Percentiles rank a stretch among this genome's conserved stretches.
phyloP scores from a whole-genome alignment of 1,284 basidiomycete genomes.

The Apiotrichum domesticum region DNA sequence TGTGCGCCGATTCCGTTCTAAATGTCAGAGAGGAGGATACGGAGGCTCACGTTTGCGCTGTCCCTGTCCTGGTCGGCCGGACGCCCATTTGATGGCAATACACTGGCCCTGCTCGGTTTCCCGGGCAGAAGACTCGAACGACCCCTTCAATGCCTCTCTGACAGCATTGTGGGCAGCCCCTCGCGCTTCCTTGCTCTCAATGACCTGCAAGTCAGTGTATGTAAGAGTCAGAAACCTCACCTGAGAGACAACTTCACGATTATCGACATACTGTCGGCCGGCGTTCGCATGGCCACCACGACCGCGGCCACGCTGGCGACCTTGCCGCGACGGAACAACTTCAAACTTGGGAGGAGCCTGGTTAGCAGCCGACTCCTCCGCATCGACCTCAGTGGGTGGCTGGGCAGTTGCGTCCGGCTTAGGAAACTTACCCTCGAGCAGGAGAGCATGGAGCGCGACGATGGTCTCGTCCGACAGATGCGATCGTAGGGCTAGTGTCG shows the following conservation, averaged over 20 bases:
- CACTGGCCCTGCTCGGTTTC: constrained; percentile 27
- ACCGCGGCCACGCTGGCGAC: not conserved
- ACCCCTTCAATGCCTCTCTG: constrained; percentile 72
- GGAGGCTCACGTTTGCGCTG: constrained; percentile 13
- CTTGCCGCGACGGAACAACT: no score
- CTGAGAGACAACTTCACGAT: constrained; percentile 69
- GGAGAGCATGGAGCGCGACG: constrained; percentile 62
- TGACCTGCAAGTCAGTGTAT: constrained; percentile 54
- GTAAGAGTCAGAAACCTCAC: constrained; percentile 47
- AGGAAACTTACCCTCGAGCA: constrained; percentile 68
- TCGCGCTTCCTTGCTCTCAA: constrained; percentile 71
- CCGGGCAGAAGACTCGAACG: constrained; percentile 59
- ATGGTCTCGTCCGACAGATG: constrained; percentile 62
- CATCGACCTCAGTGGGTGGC: no score
- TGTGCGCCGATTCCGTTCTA: constrained; percentile 28
- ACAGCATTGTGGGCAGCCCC: constrained; percentile 76
- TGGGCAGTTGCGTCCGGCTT: no score
- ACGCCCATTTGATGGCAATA: constrained; percentile 38
- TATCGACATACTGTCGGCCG: constrained; percentile 48
- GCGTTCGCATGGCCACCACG: constrained; percentile 20
- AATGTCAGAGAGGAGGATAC: no score
- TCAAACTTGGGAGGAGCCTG: no score
- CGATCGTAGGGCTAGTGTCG: constrained; percentile 54
- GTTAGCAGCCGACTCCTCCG: no score
- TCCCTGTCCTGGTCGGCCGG: not conserved